Evolutionary conservation across 2,329 filamentous ascomycete genomes (phyloP), one percentile per base, ranked within the genome.

Genomic region (Sarocladiaceae sp.): DNA sequence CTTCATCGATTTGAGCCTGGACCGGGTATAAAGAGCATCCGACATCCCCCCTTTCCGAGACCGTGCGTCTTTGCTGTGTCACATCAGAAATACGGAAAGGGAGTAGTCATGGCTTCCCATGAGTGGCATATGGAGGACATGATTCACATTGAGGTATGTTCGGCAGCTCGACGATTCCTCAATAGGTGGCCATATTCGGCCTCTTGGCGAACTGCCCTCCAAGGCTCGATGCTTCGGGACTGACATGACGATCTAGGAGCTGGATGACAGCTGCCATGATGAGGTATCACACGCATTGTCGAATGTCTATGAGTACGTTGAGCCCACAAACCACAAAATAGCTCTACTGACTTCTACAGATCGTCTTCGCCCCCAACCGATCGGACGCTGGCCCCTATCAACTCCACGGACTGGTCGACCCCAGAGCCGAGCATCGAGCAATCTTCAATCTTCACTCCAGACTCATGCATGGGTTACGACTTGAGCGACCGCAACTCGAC

Each of bases 91-190:
- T 15, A 4, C 3, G 41, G 41, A 37, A 16, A 39, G 31, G 15
- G 16, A 6, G 16, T 45, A 3, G 32, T 37, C 26, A 45, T 45
- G 43, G 33, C 43, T 20, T 23, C 33, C 3, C 40, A 43, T 18
- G 40, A 43, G 16, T 43, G 26, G 40, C 7, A 10, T n/a, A 13
- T 43, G 6, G 40, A 43, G n/a, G 40, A 43, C 27, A 11, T 32
- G 12, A n/a, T 43, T 15, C 19, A 43, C 19, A 15, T 41, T 19
- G 23, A 41, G 37, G 37, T 41, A 29, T 9, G 37, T 39, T 12
- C 26, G 23, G 19, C 6, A 13, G 10, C 18, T 18, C 4, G 16
- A 35, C 18, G 33, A 19, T 9, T 33, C n/a, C n/a, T n/a, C n/a
- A n/a, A n/a, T n/a, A n/a, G n/a, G n/a, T n/a, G n/a, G n/a, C n/a